These are phyloP conservation scores for Melampsora larici-populina DNA, from an alignment of 1,284 basidiomycete species.

Conservation along the genomic window DNA sequence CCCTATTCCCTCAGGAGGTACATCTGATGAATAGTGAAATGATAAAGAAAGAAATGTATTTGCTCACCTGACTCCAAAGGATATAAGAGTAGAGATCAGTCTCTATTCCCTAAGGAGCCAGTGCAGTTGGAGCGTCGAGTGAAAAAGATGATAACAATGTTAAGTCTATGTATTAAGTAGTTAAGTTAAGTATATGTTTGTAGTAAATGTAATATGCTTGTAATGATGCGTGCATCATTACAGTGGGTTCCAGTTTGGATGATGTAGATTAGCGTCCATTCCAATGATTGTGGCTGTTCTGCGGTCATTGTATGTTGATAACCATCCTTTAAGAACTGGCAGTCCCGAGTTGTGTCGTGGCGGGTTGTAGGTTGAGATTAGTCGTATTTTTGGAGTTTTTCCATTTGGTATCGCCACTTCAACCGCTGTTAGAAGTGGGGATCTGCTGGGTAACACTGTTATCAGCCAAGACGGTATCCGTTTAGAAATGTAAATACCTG, in stretches of 20 bases:
- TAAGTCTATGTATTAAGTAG: too few relatives aligned
- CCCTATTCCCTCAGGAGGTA: too few relatives aligned
- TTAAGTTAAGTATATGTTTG: too few relatives aligned
- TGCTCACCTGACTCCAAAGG: too few relatives aligned
- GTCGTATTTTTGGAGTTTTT: neutral
- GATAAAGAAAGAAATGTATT: too few relatives aligned
- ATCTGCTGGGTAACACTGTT: neutral
- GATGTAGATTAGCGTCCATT: constrained; percentile 31
- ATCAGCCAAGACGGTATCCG: neutral
- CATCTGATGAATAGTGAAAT: too few relatives aligned
- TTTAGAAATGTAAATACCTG: neutral
- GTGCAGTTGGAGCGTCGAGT: too few relatives aligned
- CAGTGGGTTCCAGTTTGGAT: constrained; percentile 8
- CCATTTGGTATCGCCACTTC: neutral
- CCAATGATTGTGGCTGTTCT: neutral
- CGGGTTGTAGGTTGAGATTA: neutral
- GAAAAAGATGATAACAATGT: too few relatives aligned
- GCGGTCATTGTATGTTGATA: neutral
- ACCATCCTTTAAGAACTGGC: neutral
- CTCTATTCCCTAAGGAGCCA: too few relatives aligned
- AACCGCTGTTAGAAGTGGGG: neutral
- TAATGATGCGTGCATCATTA: too few relatives aligned
- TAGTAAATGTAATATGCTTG: too few relatives aligned
- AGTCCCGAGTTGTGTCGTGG: neutral
- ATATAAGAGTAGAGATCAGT: too few relatives aligned